Conservation (phyloP, 805 yeast species). For the Saccharomycopsis microspora region DNA sequence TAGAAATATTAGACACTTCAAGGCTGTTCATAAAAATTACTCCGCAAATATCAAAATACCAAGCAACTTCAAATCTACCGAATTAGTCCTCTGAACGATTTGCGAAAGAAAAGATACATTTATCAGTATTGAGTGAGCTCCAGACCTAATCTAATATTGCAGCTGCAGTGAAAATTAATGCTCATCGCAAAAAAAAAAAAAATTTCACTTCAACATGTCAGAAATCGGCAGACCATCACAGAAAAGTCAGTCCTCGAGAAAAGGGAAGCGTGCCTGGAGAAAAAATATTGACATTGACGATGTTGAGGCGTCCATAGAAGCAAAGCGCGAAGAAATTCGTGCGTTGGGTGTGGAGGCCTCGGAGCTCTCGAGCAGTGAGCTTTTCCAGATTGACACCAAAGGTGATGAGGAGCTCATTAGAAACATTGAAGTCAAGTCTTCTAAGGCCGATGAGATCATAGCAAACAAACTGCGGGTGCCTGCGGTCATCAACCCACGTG, state of each 20-base stretch:
- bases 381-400: constrained; percentile 57
- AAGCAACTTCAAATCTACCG: too few relatives aligned
- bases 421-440: constrained; percentile 30
- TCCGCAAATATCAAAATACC: too few relatives aligned
- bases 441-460: constrained; percentile 61
- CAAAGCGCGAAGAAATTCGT: constrained; percentile 48
- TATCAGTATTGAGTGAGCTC: too few relatives aligned
- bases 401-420: constrained; percentile 40
- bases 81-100: too few relatives aligned
- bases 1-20: too few relatives aligned
- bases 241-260: constrained; percentile 67
- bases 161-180: too few relatives aligned
- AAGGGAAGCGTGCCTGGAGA: constrained; percentile 89
- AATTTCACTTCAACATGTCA: constrained; percentile 5
- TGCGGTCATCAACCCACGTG: constrained; percentile 35
- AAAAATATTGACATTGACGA: constrained; percentile 84
- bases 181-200: too few relatives aligned
- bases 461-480: constrained; percentile 70
- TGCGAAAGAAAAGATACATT: too few relatives aligned
- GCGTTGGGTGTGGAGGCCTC: constrained; percentile 36
- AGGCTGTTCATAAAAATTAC: too few relatives aligned
- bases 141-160: too few relatives aligned
- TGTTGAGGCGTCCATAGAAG: constrained; percentile 59
- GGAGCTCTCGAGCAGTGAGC: constrained; percentile 29
- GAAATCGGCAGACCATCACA: constrained; percentile 43